Conservation (phyloP, 2,329 filamentous ascomycete genomes). For the Colletotrichum paranaense region DNA sequence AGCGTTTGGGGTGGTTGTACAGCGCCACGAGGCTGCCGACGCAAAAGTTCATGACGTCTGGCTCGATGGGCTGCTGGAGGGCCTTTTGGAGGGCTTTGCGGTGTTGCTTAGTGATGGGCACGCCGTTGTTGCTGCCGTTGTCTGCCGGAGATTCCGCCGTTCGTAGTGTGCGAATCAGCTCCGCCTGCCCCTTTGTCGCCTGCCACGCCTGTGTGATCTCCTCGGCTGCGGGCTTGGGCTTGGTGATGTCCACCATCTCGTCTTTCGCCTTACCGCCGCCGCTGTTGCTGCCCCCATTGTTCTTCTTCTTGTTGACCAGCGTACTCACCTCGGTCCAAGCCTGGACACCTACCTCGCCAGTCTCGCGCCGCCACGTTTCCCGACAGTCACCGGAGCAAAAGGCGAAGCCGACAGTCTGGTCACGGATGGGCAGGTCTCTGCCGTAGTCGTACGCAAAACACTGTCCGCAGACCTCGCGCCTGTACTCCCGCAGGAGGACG, state of each 20-base stretch:
- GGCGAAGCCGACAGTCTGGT: conserved; percentile 23
- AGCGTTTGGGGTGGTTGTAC: not conserved
- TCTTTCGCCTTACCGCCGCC: not conserved
- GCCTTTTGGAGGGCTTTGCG: conserved; percentile 25
- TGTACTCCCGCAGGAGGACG: conserved; percentile 24
- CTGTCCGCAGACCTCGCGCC: conserved; percentile 30
- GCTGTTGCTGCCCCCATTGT: not conserved
- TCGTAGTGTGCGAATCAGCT: conserved; percentile 13
- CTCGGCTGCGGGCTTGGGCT: not conserved
- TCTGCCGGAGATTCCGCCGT: not conserved
- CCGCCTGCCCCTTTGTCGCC: conserved; percentile 10
- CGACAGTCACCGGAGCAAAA: conserved; percentile 24
- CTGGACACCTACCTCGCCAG: conserved; percentile 20
- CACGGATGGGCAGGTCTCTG: conserved; percentile 15
- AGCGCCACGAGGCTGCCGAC: conserved; percentile 22
- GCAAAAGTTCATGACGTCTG: conserved; percentile 27
- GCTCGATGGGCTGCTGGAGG: conserved; percentile 12
- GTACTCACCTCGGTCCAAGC: conserved; percentile 27
- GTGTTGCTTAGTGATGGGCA: conserved; percentile 16
- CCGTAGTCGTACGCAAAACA: conserved; percentile 30
- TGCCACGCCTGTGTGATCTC: conserved; percentile 21
- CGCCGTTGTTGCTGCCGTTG: not conserved
- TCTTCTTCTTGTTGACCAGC: conserved; percentile 21
- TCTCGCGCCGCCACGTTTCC: conserved; percentile 6
- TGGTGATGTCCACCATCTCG: conserved; percentile 14